Base-by-base conservation (phyloP, 2,329 filamentous ascomycete species). In the Fusarium oxysporum region DNA sequence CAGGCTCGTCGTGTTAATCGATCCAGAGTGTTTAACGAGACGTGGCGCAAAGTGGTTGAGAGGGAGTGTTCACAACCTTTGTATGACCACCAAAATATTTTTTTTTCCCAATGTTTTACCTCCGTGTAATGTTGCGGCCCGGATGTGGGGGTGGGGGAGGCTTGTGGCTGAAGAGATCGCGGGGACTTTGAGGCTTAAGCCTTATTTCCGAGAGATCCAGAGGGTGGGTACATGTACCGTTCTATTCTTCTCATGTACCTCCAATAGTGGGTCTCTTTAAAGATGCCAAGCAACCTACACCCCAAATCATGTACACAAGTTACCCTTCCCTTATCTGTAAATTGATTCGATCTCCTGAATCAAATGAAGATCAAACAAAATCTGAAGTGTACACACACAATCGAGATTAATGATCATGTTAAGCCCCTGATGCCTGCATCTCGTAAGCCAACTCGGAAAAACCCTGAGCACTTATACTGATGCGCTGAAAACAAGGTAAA, bases 1-100 rank as follows among this genome's bases (percentile, higher is more conserved):
- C 76, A 68, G 51, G 50, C 38, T 65, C 62, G 67, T 41, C 64
- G 59, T 37, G 45, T 38, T 32, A 77, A 47, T 38, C 58, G 62
- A 74, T 77, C 76, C 76, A 78, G 62, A 62, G 35, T 78, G 72
- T 62, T 60, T 41, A 44, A 21, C 38, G 53, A 37, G 37, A 28
- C 44, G n/a, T 47, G 55, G 45, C 44, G 55, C 65, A 53, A 64
- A 63, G 11, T 38, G 57, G 44, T 50, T 61, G 38, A 47, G 53
- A 33, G 55, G 19, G 38, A 35, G 61, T 37, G 32, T 35, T 58
- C 33, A 30, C 43, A 11, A 25, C n/a, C 32, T 35, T 25, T 25
- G n/a, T 28, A 48, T 50, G 19, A 25, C 8, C 23, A 28, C 23
- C 23, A 50, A 33, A 57, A 35, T 33, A n/a, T 11, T 19, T 58